A percentile compares a stretch with the other conserved stretches of the same genome.
Evolutionary conservation across 371 early-diverging fungal genomes (phyloP).

Genomic region (Mucor saturninus): DNA sequence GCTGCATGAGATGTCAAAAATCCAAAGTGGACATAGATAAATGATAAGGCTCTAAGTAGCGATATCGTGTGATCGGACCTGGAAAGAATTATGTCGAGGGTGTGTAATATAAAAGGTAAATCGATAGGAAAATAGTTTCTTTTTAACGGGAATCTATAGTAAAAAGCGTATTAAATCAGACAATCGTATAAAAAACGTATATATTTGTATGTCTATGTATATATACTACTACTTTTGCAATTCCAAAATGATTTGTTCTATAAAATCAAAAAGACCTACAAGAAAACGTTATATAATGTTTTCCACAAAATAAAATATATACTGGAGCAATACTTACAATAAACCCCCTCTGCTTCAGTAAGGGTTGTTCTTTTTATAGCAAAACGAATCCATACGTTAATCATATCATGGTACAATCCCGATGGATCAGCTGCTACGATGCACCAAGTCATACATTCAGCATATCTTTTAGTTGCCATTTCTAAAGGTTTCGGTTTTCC

Average conservation of each 20-base stretch:
- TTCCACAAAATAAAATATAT: background rate
- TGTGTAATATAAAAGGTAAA: constrained; percentile 52
- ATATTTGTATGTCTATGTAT: no score
- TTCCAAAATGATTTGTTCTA: constrained; percentile 50
- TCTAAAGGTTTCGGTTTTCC: constrained; percentile 60
- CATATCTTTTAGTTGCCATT: constrained; percentile 57
- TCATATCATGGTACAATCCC: constrained; percentile 56
- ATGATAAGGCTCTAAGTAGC: constrained; percentile 54
- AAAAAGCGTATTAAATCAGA: no score
- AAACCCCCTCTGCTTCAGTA: constrained; percentile 57
- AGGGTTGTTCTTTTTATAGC: constrained; percentile 54
- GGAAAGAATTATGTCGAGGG: constrained; percentile 47
- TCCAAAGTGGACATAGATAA: constrained; percentile 58
- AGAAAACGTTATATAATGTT: background rate
- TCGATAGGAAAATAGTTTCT: constrained; percentile 40
- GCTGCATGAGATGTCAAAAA: constrained; percentile 50
- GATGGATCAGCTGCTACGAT: constrained; percentile 33
- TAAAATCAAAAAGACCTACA: constrained; percentile 49
- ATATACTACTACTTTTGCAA: constrained; percentile 36
- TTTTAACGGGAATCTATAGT: constrained; percentile 8
- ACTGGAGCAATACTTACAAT: constrained; percentile 36
- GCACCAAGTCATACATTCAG: constrained; percentile 57
- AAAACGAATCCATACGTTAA: constrained; percentile 60
- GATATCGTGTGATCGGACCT: constrained; percentile 57
- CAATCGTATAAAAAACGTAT: no score